phyloP scores from a whole-genome alignment of 1,139 yeast species.

The Barnettozyma hawaiiensis region DNA sequence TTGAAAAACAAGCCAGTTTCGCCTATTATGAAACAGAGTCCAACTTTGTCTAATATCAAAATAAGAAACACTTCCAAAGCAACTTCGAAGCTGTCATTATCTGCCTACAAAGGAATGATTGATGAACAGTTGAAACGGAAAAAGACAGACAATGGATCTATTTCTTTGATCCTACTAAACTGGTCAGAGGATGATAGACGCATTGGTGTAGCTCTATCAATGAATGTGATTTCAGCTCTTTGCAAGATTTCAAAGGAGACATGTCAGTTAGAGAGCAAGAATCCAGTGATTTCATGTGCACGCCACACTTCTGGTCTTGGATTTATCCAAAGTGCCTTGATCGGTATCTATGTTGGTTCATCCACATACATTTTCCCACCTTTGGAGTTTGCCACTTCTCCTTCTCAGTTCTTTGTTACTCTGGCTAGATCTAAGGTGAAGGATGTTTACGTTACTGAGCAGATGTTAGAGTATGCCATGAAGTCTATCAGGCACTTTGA shows the following conservation, averaged over 20 bases:
- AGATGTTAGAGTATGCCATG: constrained; percentile 75
- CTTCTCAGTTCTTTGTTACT: constrained; percentile 65
- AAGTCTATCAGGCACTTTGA: constrained; percentile 60
- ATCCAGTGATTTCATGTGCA: constrained; percentile 80
- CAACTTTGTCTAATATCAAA: constrained; percentile 36
- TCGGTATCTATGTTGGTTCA: constrained; percentile 85
- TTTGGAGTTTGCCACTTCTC: constrained; percentile 70
- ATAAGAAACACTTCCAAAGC: constrained; percentile 66
- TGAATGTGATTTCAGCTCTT: constrained; percentile 62
- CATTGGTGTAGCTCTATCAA: constrained; percentile 58
- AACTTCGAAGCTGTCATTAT: constrained; percentile 48
- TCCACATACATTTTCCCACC: constrained; percentile 80
- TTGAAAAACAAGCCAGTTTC: constrained; percentile 66
- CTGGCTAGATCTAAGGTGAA: constrained; percentile 75
- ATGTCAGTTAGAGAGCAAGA: constrained; percentile 68
- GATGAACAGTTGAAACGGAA: constrained; percentile 39
- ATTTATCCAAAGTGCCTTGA: constrained; percentile 70
- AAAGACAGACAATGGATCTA: constrained; percentile 30
- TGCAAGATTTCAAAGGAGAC: constrained; percentile 92
- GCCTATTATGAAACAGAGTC: constrained; percentile 53
- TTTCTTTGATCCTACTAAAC: constrained; percentile 57
- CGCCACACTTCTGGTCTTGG: constrained; percentile 85
- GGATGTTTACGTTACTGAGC: constrained; percentile 81
- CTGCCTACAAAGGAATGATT: constrained; percentile 39
- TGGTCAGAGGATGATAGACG: constrained; percentile 72